Evolutionary conservation across 768 basidiomycete genomes (phyloP), one percentile per base, ranked within the genome.

Genomic region (Tylopilus balloui): DNA sequence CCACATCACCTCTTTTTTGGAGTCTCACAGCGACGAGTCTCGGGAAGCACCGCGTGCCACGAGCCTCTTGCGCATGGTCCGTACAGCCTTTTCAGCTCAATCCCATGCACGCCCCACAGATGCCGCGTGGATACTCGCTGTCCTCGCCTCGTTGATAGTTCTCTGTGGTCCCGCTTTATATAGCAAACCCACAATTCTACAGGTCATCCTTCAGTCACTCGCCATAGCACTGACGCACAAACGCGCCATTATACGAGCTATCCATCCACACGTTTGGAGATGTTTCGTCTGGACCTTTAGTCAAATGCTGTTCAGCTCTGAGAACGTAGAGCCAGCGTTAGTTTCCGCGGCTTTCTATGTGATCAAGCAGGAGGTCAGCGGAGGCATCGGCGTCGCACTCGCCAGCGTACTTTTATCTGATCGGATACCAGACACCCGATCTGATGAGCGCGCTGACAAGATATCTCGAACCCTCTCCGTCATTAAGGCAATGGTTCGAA

Each of bases 281-380:
- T 72, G 76, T 44, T 66, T 83, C 23, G 63, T 83, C 19, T 84
- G 83, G 81, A 73, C 76, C 2, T 81, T 77, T 50, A 64, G 72
- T 17, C 71, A 70, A 15, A 57, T 81, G 39, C 68, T 71, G 37
- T 17, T 48, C 38, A 31, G 21, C 28, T 19, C 54, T 12, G 58
- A 55, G 14, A 47, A 52, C 3, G 45, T 57, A 12, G 60, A 68
- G 4, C 48, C 62, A 14, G 58, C 64, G 3, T 56, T 55, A 1
- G 66, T 61, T 32, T 69, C 73, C 14, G 65, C 61, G 0, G 72
- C 73, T 1, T 76, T 77, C 52, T 58, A 55, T 27, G 61, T 77
- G 5, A 60, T 84, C 24, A 70, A 64, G 19, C 76, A 83, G 48
- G 77, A 80, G 40, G 56, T 78, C 17, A 58, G 67, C 24, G 66